These are phyloP conservation scores for Colletotrichum salicis DNA, from an alignment of 2,329 filamentous ascomycete species.

Conservation along the genomic window DNA sequence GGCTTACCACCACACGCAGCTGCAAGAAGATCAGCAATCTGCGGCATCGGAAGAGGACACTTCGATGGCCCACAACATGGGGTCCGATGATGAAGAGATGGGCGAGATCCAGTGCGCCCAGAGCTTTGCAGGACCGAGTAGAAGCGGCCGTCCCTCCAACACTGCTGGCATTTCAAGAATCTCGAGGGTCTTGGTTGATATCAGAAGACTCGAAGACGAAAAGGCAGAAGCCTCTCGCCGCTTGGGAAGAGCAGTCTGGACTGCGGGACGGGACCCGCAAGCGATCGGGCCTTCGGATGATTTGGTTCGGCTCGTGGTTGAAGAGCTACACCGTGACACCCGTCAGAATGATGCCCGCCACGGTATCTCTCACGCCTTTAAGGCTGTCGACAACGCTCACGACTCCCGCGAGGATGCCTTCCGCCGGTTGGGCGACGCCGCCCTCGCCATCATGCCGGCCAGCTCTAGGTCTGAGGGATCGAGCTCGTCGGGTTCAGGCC, in stretches of 20 bases:
- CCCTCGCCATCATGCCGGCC: neutral
- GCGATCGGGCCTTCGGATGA: neutral
- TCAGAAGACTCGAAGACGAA: neutral
- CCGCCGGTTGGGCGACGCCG: neutral
- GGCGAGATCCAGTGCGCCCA: neutral
- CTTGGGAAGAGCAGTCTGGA: neutral
- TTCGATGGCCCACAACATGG: neutral
- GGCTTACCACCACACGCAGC: neutral
- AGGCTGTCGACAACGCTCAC: neutral
- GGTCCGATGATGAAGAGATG: neutral
- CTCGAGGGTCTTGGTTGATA: neutral
- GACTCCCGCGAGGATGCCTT: neutral
- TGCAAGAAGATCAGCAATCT: neutral
- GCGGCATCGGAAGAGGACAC: neutral
- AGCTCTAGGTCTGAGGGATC: neutral
- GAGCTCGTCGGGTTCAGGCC: neutral
- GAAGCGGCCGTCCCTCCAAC: neutral
- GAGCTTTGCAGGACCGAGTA: neutral
- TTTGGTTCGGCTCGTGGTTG: neutral
- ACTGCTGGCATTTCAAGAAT: neutral
- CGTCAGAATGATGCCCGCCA: neutral
- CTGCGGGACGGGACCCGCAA: neutral
- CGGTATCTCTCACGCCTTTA: neutral
- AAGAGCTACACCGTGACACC: neutral
- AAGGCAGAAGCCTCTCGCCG: neutral